phyloP scores from a whole-genome alignment of 2,329 filamentous ascomycete genomes.

The Fusarium citri region DNA sequence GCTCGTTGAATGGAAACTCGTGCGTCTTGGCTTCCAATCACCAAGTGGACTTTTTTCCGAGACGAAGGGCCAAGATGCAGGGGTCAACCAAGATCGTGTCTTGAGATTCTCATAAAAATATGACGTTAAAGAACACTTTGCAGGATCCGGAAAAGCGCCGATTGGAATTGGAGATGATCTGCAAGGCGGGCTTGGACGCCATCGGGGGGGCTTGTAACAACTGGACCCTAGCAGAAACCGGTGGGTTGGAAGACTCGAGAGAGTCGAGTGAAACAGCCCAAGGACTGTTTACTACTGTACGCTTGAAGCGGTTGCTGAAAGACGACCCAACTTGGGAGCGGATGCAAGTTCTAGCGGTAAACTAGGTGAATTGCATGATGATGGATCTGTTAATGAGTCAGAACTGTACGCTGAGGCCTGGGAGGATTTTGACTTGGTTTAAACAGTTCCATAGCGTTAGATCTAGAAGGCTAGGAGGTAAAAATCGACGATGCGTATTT shows the following conservation, averaged over 20 bases:
- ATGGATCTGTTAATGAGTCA: conserved; percentile 5
- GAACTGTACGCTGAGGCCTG: neutral
- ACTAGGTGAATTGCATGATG: neutral
- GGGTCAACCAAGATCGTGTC: conserved; percentile 40
- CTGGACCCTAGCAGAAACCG: conserved; percentile 34
- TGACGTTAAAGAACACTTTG: conserved; percentile 40
- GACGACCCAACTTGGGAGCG: neutral
- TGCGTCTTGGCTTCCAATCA: conserved; percentile 11
- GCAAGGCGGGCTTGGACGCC: conserved; percentile 35
- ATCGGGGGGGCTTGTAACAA: conserved; percentile 35
- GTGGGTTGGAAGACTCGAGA: conserved; percentile 20
- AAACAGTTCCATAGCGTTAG: neutral
- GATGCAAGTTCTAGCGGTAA: neutral
- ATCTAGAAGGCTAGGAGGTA: neutral
- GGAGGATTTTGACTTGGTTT: conserved; percentile 10
- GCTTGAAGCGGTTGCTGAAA: conserved; percentile 28
- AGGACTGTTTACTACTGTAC: conserved; percentile 4
- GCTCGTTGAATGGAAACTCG: conserved; percentile 6
- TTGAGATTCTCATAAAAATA: conserved; percentile 28
- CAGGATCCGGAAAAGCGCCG: conserved; percentile 47
- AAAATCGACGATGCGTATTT: conserved; percentile 12
- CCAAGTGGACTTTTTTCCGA: conserved; percentile 2
- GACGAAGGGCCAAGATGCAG: conserved; percentile 30
- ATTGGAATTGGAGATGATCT: conserved; percentile 51
- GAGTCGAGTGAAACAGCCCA: conserved; percentile 20